Evolutionary conservation across 768 basidiomycete species (phyloP).

Genomic region (Dacryopinax primogenitus): DNA sequence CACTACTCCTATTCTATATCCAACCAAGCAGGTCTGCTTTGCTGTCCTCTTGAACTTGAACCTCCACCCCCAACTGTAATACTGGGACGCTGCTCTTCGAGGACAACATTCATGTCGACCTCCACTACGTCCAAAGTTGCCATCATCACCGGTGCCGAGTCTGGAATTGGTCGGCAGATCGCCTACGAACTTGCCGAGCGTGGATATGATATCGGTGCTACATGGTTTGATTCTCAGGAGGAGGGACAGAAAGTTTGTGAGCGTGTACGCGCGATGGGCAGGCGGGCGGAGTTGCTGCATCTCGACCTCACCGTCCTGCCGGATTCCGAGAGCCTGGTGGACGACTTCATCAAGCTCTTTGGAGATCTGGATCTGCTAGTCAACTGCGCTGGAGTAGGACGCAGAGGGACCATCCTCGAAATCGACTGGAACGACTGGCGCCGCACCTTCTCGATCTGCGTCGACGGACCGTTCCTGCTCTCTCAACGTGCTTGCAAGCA

Average conservation of each 20-base stretch:
- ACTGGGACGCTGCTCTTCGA: too few relatives aligned
- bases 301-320: background rate
- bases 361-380: conserved; percentile 8
- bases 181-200: conserved; percentile 21
- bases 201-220: background rate
- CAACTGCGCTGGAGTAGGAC: conserved; percentile 8
- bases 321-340: background rate
- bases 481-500: conserved; percentile 3
- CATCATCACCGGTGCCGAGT: conserved; percentile 22
- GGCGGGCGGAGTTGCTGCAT: background rate
- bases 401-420: conserved; percentile 8
- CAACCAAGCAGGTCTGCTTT: too few relatives aligned
- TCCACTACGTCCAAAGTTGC: conserved; percentile 18
- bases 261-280: background rate
- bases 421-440: conserved; percentile 5
- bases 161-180: conserved; percentile 23
- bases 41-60: conserved; percentile 5
- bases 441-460: background rate
- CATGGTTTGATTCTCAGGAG: conserved; percentile 5
- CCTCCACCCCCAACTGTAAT: too few relatives aligned
- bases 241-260: background rate
- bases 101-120: background rate
- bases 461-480: conserved; percentile 10
- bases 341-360: background rate
- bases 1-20: background rate